A percentile compares a stretch with the other conserved stretches of the same genome.
phyloP scores from a whole-genome alignment of 192 early-diverging fungal genomes.

The Umbelopsis isabellina region DNA sequence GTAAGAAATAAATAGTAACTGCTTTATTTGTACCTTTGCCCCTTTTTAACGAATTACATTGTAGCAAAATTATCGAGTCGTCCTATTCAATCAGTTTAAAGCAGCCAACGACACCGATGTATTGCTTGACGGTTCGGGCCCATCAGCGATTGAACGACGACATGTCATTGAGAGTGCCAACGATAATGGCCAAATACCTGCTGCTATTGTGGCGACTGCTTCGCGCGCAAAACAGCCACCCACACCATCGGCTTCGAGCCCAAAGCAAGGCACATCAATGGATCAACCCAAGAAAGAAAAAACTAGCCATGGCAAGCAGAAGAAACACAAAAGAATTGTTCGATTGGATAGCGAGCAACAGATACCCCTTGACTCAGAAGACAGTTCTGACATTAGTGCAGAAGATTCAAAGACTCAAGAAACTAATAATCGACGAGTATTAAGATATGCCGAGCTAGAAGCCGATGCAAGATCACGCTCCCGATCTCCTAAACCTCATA shows the following conservation, averaged over 20 bases:
- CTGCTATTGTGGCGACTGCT: not conserved
- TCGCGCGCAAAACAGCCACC: not conserved
- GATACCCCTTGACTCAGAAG: slow-evolving; percentile 26
- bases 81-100: slow-evolving; percentile 51
- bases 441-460: slow-evolving; percentile 12
- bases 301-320: slow-evolving; percentile 6
- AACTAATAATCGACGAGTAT: slow-evolving; percentile 5
- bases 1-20: slow-evolving; percentile 31
- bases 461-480: slow-evolving; percentile 13
- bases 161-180: slow-evolving; percentile 17
- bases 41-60: not conserved
- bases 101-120: slow-evolving; percentile 48
- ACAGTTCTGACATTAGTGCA: not conserved
- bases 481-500: slow-evolving; percentile 5
- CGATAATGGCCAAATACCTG: not conserved
- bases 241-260: slow-evolving; percentile 7
- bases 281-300: slow-evolving; percentile 20
- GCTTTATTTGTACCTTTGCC: not conserved
- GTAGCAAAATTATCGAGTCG: slow-evolving; percentile 52
- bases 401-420: slow-evolving; percentile 21
- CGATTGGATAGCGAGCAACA: slow-evolving; percentile 18
- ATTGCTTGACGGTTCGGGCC: slow-evolving; percentile 52
- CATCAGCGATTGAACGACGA: slow-evolving; percentile 50
- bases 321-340: slow-evolving; percentile 38
- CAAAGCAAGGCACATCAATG: not conserved